phyloP scores from a whole-genome alignment of 169 alveolate genomes.

The Plasmodium gallinaceum region DNA sequence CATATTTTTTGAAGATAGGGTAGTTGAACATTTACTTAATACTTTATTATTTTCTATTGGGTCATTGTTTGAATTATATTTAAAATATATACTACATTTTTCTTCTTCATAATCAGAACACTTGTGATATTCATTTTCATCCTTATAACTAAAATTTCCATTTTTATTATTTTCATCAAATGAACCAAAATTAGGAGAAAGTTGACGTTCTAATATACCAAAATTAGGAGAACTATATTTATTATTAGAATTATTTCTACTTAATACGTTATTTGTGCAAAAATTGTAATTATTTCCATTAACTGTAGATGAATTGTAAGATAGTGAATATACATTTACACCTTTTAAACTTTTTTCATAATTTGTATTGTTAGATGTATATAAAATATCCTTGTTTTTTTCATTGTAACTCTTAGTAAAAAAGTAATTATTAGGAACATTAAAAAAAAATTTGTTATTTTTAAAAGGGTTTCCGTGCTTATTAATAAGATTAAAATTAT shows the following conservation, averaged over 20 bases:
- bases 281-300: constrained; percentile 25
- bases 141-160: background rate
- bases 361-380: constrained; percentile 14
- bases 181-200: constrained; percentile 70
- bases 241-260: constrained; percentile 29
- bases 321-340: constrained; percentile 23
- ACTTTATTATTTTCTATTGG: background rate
- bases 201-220: constrained; percentile 32
- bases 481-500: constrained; percentile 7
- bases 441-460: constrained; percentile 28
- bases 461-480: constrained; percentile 5
- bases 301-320: constrained; percentile 34
- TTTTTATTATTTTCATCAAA: constrained; percentile 6
- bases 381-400: background rate
- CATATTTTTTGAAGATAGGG: background rate
- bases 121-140: background rate
- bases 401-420: constrained; percentile 49
- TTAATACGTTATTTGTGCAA: constrained; percentile 14
- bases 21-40: constrained; percentile 6
- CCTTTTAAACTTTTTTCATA: constrained; percentile 46
- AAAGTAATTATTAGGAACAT: constrained; percentile 60
- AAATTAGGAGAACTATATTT: constrained; percentile 53
- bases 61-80: constrained; percentile 16
- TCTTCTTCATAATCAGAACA: constrained; percentile 9
- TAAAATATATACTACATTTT: background rate